A percentile compares a stretch with the other conserved stretches of the same genome.
Evolutionary conservation across 108 stramenopile genomes (phyloP).

Genomic region (Pseudonitzschia multiseries): DNA sequence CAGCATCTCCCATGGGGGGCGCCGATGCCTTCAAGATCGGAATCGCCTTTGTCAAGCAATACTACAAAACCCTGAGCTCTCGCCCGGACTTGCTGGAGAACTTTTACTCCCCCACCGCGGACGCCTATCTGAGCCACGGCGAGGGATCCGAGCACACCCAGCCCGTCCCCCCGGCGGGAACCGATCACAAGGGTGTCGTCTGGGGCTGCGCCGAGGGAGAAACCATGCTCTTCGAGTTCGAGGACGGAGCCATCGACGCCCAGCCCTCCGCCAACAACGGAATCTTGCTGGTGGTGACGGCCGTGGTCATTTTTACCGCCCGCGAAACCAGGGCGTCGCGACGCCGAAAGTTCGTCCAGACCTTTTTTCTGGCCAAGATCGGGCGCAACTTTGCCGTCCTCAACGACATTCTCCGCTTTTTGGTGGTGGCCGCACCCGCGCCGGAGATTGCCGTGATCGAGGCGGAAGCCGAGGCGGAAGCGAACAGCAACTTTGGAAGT

Average conservation of each 20-base stretch:
- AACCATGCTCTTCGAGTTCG: conserved; percentile 37
- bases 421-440: conserved; percentile 38
- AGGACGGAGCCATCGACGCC: conserved; percentile 82
- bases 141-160: conserved; percentile 50
- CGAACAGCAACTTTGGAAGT: neutral
- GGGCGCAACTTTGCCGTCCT: conserved; percentile 46
- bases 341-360: conserved; percentile 68
- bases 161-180: conserved; percentile 18
- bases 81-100: conserved; percentile 54
- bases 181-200: neutral
- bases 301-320: conserved; percentile 46
- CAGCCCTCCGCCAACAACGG: conserved; percentile 71
- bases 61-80: conserved; percentile 69
- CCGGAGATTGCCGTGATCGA: conserved; percentile 2
- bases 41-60: conserved; percentile 73
- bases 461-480: conserved; percentile 21
- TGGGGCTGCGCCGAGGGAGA: conserved; percentile 27
- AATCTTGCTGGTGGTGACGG: conserved; percentile 78
- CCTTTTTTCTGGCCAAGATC: conserved; percentile 51
- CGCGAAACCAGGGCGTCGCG: conserved; percentile 9
- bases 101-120: conserved; percentile 60
- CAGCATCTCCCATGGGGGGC: conserved; percentile 4
- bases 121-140: conserved; percentile 46
- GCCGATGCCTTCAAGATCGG: conserved; percentile 53
- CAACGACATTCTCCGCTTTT: conserved; percentile 82